phyloP scores from a whole-genome alignment of 257 asterid genomes.

The Nicotiana paniculata region DNA sequence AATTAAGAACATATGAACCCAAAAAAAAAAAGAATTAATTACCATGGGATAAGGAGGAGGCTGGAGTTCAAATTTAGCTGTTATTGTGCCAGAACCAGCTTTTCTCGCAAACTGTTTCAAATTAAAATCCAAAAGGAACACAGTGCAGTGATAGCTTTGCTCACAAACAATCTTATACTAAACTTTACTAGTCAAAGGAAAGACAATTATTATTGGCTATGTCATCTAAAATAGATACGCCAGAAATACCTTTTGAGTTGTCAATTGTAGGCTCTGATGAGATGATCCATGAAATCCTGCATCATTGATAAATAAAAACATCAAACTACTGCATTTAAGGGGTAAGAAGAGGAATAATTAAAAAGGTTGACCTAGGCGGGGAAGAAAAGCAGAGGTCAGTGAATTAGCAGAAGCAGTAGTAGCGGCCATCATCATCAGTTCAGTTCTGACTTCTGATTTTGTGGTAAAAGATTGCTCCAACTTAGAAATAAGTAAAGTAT shows the following conservation, averaged over 20 bases:
- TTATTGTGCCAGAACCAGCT: slow-evolving; percentile 34
- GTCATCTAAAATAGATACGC: neutral
- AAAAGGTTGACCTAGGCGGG: slow-evolving; percentile 29
- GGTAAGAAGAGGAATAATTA: neutral
- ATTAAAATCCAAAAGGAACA: neutral
- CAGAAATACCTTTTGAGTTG: slow-evolving; percentile 44
- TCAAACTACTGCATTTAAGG: neutral
- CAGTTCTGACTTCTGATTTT: neutral
- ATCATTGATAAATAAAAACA: neutral
- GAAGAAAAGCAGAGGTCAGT: slow-evolving; percentile 28
- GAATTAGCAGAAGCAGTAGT: slow-evolving; percentile 22
- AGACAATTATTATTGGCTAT: too few species aligned
- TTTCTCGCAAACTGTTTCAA: slow-evolving; percentile 32
- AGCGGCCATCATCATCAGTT: slow-evolving; percentile 25
- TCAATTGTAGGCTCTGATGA: slow-evolving; percentile 24
- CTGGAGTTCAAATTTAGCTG: slow-evolving; percentile 59
- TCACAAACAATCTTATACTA: slow-evolving; percentile 5
- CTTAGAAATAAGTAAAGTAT: neutral
- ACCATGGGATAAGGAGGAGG: slow-evolving; percentile 84
- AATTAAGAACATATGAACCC: neutral
- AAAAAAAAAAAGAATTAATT: neutral
- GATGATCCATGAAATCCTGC: slow-evolving; percentile 43
- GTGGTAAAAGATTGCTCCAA: neutral
- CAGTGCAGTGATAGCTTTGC: neutral
- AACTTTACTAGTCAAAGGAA: slow-evolving; percentile 13